Evolutionary conservation across 306 rosid species (phyloP).

Genomic region (Amphicarpaea edgeworthii): DNA sequence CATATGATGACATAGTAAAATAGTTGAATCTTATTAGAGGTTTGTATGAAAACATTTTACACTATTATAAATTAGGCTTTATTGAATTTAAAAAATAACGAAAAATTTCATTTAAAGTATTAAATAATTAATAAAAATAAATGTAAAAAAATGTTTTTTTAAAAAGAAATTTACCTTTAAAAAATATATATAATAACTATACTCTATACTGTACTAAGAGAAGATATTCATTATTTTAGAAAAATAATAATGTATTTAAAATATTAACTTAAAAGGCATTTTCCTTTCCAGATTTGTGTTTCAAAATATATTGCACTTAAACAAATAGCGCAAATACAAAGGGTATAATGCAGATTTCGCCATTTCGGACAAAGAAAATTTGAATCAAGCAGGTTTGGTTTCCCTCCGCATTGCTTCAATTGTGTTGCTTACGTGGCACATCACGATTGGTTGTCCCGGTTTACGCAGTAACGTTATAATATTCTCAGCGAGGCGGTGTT

Average conservation of each 20-base stretch:
- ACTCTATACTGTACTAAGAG: too few relatives aligned
- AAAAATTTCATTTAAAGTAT: too few relatives aligned
- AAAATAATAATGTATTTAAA: not conserved
- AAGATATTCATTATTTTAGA: not conserved
- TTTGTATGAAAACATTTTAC: too few relatives aligned
- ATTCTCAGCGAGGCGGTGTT: not conserved
- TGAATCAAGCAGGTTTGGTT: slow-evolving; percentile 53
- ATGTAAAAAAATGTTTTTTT: too few relatives aligned
- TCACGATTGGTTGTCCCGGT: not conserved
- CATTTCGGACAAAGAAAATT: slow-evolving; percentile 49
- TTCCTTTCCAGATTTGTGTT: not conserved
- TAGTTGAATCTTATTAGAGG: too few relatives aligned
- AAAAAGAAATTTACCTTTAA: too few relatives aligned
- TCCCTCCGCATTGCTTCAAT: slow-evolving; percentile 59
- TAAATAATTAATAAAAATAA: too few relatives aligned
- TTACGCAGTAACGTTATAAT: slow-evolving; percentile 34
- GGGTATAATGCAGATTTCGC: not conserved
- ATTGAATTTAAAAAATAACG: too few relatives aligned
- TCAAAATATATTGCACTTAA: not conserved
- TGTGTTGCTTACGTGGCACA: slow-evolving; percentile 37
- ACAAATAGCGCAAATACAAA: not conserved
- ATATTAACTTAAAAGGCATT: not conserved
- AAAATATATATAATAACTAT: too few relatives aligned
- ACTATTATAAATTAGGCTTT: too few relatives aligned
- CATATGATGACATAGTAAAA: too few relatives aligned